phyloP scores from a whole-genome alignment of 2,329 filamentous ascomycete genomes.

The Penicillium crustosum region DNA sequence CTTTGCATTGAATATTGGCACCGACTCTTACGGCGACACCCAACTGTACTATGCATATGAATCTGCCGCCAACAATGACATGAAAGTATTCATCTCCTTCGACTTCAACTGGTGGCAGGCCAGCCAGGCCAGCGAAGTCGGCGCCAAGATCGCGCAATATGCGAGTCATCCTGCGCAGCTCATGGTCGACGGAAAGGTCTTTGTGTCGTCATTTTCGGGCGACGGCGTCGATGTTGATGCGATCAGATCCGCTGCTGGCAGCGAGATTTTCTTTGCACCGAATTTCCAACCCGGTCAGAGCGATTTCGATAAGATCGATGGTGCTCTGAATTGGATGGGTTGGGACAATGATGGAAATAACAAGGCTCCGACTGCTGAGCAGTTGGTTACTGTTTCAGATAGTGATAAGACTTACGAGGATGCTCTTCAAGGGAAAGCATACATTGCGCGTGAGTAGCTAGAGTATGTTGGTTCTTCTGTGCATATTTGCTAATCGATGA shows the following conservation, averaged over 20 bases:
- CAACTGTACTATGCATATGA: conserved; percentile 53
- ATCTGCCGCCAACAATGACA: conserved; percentile 48
- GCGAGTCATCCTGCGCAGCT: conserved; percentile 49
- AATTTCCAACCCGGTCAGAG: conserved; percentile 50
- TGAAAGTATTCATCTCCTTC: conserved; percentile 59
- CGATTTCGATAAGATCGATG: conserved; percentile 42
- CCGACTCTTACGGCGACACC: conserved; percentile 45
- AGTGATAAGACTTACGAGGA: conserved; percentile 38
- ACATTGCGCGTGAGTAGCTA: conserved; percentile 47
- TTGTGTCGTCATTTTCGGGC: conserved; percentile 56
- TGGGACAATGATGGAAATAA: conserved; percentile 49
- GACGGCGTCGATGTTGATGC: conserved; percentile 48
- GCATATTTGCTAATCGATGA: not conserved
- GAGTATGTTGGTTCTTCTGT: not conserved
- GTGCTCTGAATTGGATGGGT: conserved; percentile 47
- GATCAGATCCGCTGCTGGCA: conserved; percentile 46
- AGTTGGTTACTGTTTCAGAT: conserved; percentile 43
- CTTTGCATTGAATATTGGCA: conserved; percentile 54
- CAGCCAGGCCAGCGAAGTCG: conserved; percentile 42
- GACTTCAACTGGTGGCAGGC: conserved; percentile 54
- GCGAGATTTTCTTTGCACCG: conserved; percentile 51
- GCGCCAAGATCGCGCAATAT: conserved; percentile 50
- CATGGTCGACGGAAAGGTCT: conserved; percentile 50
- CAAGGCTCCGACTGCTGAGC: conserved; percentile 48
- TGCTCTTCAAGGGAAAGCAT: conserved; percentile 44